Evolutionary conservation across 371 early-diverging fungal species (phyloP), one percentile per base, ranked within the genome.

Genomic region (Fennellomyces sp.): DNA sequence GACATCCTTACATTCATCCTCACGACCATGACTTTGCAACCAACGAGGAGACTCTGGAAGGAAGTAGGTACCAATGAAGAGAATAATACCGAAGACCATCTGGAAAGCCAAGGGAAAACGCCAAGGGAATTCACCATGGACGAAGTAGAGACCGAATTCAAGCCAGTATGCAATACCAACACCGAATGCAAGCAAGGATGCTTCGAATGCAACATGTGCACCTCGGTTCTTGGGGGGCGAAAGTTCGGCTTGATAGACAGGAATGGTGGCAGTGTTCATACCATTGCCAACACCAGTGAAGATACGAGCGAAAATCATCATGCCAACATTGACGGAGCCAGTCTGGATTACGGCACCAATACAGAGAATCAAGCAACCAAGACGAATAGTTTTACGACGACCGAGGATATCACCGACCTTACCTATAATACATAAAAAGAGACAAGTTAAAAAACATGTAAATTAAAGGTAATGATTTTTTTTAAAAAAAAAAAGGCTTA

Each of bases 1-100:
- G 13, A 79, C 72, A 8, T 42, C 57, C 55, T 79, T 75, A 58
- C 66, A 68, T 23, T 75, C 74, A 3, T 75, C 76, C 27, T 69
- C 71, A 15, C 65, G 35, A 33, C 72, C 82, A 26, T 81, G 76
- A 50, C 74, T 68, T 63, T 78, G 69, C 36, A 85, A 60, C 85
- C 85, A 85, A 68, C 85, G 82, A 54, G 85, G 84, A 8, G 85
- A 72, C 56, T 81, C 83, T 31, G 86, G 86, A 28, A 85, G 67
- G 50, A 83, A 57, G 49, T 72, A 75, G 28, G 68, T 63, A 52
- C 70, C 83, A 45, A 64, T 17, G 23, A 76, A 50, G 30, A 82
- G 73, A 54, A 81, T 51, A 33, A 70, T 69, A 48, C 66, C 77
- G 54, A 76, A 78, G 56, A 76, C 41, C 54, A 68, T 69, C 35